phyloP scores from a whole-genome alignment of 176 grass and related monocot genomes.

The Triticum dicoccoides region DNA sequence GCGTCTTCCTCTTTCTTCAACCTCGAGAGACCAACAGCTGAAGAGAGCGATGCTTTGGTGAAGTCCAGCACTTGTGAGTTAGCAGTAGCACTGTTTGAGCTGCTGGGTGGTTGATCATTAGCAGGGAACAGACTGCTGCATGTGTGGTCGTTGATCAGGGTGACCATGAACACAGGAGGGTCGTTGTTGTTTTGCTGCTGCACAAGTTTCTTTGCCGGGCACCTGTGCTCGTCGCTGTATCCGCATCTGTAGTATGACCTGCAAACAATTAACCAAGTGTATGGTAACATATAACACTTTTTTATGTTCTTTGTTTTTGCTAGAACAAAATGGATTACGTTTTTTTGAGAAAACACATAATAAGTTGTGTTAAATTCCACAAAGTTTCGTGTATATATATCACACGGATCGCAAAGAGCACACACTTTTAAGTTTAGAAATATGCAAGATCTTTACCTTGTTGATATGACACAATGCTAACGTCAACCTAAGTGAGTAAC shows the following conservation, averaged over 20 bases:
- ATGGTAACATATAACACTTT: neutral
- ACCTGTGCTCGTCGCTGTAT: constrained; percentile 30
- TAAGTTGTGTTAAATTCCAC: too few relatives aligned
- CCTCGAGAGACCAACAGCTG: neutral
- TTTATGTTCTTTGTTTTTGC: neutral
- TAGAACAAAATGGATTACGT: neutral
- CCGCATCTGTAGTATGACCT: constrained; percentile 55
- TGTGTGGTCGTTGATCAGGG: constrained; percentile 34
- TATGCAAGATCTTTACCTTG: too few relatives aligned
- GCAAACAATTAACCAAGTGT: neutral
- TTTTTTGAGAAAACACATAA: too few relatives aligned
- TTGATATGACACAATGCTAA: too few relatives aligned
- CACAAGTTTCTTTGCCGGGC: constrained; percentile 44
- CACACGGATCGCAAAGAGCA: too few relatives aligned
- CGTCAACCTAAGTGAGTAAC: too few relatives aligned
- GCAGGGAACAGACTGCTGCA: constrained; percentile 24
- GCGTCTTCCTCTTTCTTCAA: constrained; percentile 21
- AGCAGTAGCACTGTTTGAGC: constrained; percentile 8
- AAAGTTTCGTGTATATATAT: too few relatives aligned
- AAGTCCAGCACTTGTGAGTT: constrained; percentile 29
- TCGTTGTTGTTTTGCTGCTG: constrained; percentile 23
- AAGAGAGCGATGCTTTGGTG: constrained; percentile 14
- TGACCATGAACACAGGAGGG: constrained; percentile 28
- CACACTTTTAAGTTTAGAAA: too few relatives aligned
- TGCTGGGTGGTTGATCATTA: neutral